phyloP scores from a whole-genome alignment of 2,329 filamentous ascomycete genomes.

The Phyllosticta paracitricarpa region DNA sequence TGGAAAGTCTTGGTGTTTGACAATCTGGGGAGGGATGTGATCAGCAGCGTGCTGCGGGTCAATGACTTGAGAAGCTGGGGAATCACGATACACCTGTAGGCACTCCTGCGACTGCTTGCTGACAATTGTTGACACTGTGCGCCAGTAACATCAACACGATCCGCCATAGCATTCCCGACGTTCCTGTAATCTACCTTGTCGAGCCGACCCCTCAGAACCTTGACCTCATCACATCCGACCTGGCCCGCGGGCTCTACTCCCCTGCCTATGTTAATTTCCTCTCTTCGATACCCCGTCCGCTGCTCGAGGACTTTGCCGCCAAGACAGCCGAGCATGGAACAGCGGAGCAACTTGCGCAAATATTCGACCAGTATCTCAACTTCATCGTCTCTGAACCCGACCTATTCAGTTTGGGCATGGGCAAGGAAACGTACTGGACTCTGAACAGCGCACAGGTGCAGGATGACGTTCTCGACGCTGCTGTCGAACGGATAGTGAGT shows the following conservation, averaged over 20 bases:
- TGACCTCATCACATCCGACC: conserved; percentile 70
- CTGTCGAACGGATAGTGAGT: conserved; percentile 85
- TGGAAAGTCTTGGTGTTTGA: conserved; percentile 98
- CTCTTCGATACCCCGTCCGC: conserved; percentile 77
- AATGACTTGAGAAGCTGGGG: conserved; percentile 88
- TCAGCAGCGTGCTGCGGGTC: conserved; percentile 89
- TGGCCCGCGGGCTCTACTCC: conserved; percentile 79
- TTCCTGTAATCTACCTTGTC: conserved; percentile 91
- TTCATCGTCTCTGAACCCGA: conserved; percentile 95
- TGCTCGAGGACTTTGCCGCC: conserved; percentile 89
- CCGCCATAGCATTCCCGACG: conserved; percentile 87
- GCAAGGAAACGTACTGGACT: conserved; percentile 91
- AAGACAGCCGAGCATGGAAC: conserved; percentile 78
- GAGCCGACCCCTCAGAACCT: conserved; percentile 79
- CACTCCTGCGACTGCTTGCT: conserved; percentile 29
- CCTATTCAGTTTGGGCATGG: conserved; percentile 86
- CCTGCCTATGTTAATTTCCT: conserved; percentile 96
- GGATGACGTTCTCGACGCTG: conserved; percentile 77
- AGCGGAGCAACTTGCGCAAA: conserved; percentile 79
- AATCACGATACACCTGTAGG: conserved; percentile 96
- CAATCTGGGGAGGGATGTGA: conserved; percentile 82
- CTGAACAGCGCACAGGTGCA: conserved; percentile 86
- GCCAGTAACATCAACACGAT: conserved; percentile 64
- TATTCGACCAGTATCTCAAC: conserved; percentile 95
- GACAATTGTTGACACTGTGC: conserved; percentile 1